phyloP scores from a whole-genome alignment of 257 asterid genomes.

The Solanum bulbocastanum region DNA sequence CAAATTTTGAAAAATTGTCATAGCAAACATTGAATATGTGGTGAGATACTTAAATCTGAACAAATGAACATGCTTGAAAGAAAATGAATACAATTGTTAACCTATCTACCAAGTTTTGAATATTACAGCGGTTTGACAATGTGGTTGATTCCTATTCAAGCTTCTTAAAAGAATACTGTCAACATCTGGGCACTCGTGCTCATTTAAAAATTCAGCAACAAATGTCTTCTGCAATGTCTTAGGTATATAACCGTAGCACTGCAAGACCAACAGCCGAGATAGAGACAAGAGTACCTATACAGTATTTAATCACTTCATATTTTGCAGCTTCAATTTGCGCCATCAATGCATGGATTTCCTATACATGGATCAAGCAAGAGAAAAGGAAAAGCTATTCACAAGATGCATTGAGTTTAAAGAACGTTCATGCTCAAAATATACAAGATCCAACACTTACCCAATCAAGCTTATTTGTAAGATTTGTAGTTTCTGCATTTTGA shows the following conservation, averaged over 20 bases:
- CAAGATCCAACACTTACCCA: slow-evolving; percentile 16
- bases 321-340: slow-evolving; percentile 55
- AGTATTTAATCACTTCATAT: slow-evolving; percentile 47
- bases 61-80: neutral
- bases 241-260: slow-evolving; percentile 26
- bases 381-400: neutral
- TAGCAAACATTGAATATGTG: neutral
- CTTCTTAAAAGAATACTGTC: neutral
- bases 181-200: neutral
- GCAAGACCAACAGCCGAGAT: slow-evolving; percentile 47
- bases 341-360: slow-evolving; percentile 52
- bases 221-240: neutral
- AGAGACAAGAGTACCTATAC: slow-evolving; percentile 51
- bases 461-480: slow-evolving; percentile 48
- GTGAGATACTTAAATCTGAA: neutral
- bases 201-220: neutral
- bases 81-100: neutral
- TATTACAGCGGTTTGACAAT: neutral
- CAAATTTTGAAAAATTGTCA: neutral
- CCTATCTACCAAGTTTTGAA: neutral
- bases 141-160: neutral
- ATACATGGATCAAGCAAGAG: neutral
- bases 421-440: neutral
- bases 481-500: slow-evolving; percentile 38
- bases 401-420: neutral